Evolutionary conservation across 148 eudicot species (phyloP).

Genomic region (Selenicereus undatus): DNA sequence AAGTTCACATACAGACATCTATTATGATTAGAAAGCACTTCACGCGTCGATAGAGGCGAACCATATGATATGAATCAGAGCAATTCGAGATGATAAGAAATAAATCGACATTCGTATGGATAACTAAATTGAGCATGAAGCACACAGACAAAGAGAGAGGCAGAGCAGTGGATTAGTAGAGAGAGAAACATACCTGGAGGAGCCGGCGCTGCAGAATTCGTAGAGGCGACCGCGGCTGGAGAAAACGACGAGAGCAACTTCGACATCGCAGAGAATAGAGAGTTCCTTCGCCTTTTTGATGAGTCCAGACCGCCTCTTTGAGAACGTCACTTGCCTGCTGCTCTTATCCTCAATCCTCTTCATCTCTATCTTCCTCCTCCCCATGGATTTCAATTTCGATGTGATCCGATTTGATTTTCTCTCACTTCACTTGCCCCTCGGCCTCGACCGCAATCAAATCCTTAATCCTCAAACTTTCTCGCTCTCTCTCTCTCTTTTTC

Average conservation of each 20-base stretch:
- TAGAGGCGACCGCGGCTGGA: slow-evolving; percentile 44
- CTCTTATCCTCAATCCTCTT: slow-evolving; percentile 49
- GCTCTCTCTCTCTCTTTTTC: slow-evolving; percentile 6
- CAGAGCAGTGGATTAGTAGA: background rate
- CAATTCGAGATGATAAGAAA: background rate
- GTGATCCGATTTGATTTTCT: background rate
- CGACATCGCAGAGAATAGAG: slow-evolving; percentile 46
- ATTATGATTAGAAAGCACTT: background rate
- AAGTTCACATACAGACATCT: background rate
- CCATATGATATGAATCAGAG: background rate
- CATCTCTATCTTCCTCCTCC: slow-evolving; percentile 48
- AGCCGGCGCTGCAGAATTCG: slow-evolving; percentile 27
- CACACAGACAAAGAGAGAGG: background rate
- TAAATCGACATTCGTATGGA: background rate
- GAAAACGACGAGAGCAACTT: slow-evolving; percentile 42
- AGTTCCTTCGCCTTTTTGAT: slow-evolving; percentile 45
- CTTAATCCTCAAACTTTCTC: background rate
- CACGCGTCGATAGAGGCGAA: background rate
- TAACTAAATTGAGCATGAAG: background rate
- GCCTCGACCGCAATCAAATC: background rate
- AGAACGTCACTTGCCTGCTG: slow-evolving; percentile 50
- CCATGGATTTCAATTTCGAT: slow-evolving; percentile 2
- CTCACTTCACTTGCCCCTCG: background rate
- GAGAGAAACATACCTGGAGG: slow-evolving; percentile 8
- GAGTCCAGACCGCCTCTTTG: slow-evolving; percentile 44